Evolutionary conservation across 2,329 filamentous ascomycete species (phyloP), one percentile per base, ranked within the genome.

Genomic region (Scedosporium apiospermum): DNA sequence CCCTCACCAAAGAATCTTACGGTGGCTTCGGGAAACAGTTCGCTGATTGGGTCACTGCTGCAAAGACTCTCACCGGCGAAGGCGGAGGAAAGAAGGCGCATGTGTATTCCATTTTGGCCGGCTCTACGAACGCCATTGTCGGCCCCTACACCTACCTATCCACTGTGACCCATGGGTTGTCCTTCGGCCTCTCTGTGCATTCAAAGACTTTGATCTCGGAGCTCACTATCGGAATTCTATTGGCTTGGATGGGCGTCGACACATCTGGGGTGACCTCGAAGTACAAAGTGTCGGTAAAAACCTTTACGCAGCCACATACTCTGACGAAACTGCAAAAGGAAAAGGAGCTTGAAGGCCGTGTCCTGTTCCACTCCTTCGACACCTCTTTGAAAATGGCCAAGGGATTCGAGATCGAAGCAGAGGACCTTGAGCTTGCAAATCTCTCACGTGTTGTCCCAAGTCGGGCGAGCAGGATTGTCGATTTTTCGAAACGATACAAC

Each of bases 81-180:
- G 23, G 46, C 26, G 30, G 58, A 0, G 68, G 68, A 2, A 65
- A 65, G 42, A 78, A 76, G 67, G 72, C 71, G 62, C 77, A 75
- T 0, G 75, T 78, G 55, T 75, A 81, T 5, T 80, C 80, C 66
- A 71, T 72, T 58, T 69, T 81, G 27, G 68, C 80, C 5, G 66
- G 72, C n/a, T 53, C 66, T 10, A 38, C 44, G 42, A 57, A 61
- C 9, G 27, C 62, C 1, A 65, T 69, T 16, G 66, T 67, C 4
- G 68, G 69, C 1, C 71, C 77, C 27, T 80, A 76, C 65, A 67
- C 72, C 1, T 81, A 75, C 63, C 71, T 81, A 4, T 76, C 74
- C 5, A 69, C 71, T 2, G 67, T 74, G 6, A 81, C 79, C 0
- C 72, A 72, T 1, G 80, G 79, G 0, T 67, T 69, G 1, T 76